Base-by-base conservation (phyloP, 306 rosid species). In the Corylus americana region DNA sequence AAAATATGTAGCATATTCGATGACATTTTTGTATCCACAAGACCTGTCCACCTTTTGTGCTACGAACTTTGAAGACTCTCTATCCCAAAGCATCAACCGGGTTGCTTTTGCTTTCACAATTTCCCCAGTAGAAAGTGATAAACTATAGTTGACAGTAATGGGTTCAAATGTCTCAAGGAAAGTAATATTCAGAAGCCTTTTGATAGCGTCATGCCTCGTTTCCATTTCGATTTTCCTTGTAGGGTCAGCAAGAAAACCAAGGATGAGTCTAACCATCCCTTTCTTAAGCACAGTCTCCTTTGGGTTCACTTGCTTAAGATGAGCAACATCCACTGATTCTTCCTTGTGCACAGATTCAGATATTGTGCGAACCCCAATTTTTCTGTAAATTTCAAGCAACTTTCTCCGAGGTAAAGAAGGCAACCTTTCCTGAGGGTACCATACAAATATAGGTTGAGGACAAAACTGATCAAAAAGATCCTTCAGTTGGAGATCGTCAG, bases 211-310 rank as follows among this genome's bases (percentile, higher is more conserved):
- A 25, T 71, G 93, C 73, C 98, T 86, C 79, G 69, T 84, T n/a
- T 66, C 57, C 11, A 77, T 83, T 71, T 90, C 94, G 87, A 91
- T 84, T 74, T 83, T 74, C 39, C 87, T 66, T 48, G 80, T 51
- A 37, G 94, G 88, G 75, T 76, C 80, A 20, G 94, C 90, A 35
- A 93, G 91, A 68, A 88, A 93, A 50, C 94, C 89, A 66, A 93
- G 92, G 66, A 87, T 86, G 50, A 93, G 88, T 79, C 78, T 87
- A 55, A 88, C 69, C 83, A 93, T 50, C 2, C 80, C 90, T 80
- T 75, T 90, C 9, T 80, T 76, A 16, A 86, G 75, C 35, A 87
- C 74, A 42, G 14, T 45, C 2, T 63, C 75, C 53, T 66, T 73
- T 58, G 83, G 85, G 51, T 84, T 80, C 75, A 64, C 73, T 37